Conservation (phyloP, 2,329 filamentous ascomycete genomes). For the Endoconidiophora polonica region DNA sequence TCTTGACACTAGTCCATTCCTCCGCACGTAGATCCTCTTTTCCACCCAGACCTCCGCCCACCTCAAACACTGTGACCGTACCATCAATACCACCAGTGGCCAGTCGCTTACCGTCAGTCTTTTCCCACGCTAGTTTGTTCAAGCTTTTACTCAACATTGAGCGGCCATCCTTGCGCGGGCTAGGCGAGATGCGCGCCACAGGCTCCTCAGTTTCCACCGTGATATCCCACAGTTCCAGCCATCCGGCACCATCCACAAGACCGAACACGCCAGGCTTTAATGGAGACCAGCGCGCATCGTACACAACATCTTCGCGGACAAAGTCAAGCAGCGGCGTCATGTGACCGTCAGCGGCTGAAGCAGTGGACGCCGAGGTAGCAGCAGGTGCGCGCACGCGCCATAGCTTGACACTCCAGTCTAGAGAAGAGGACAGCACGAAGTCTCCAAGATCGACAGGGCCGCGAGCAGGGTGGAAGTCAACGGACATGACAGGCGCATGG, state of each 20-base stretch:
- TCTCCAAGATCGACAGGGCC: slow-evolving; percentile 91
- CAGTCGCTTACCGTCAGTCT: slow-evolving; percentile 67
- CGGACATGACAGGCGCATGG: slow-evolving; percentile 84
- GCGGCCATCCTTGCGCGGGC: slow-evolving; percentile 43
- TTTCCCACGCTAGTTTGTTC: slow-evolving; percentile 92
- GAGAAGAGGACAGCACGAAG: slow-evolving; percentile 73
- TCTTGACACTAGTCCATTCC: slow-evolving; percentile 89
- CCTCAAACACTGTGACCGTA: slow-evolving; percentile 81
- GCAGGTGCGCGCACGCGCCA: slow-evolving; percentile 84
- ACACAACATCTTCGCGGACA: slow-evolving; percentile 86
- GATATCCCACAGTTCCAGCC: slow-evolving; percentile 88
- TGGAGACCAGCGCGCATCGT: slow-evolving; percentile 90
- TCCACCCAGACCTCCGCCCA: slow-evolving; percentile 66
- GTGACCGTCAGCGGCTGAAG: slow-evolving; percentile 26
- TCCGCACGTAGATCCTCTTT: slow-evolving; percentile 68
- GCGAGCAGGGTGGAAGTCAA: slow-evolving; percentile 84
- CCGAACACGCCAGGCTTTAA: slow-evolving; percentile 89
- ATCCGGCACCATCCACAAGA: slow-evolving; percentile 81
- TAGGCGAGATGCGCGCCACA: slow-evolving; percentile 62
- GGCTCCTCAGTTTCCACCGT: slow-evolving; percentile 86
- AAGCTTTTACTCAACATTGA: slow-evolving; percentile 67
- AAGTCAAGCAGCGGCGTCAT: slow-evolving; percentile 74
- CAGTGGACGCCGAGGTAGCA: slow-evolving; percentile 44
- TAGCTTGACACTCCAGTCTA: slow-evolving; percentile 95
- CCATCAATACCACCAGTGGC: slow-evolving; percentile 89